Conservation (phyloP, 176 grass and related monocot genomes). For the Tillandsia leiboldiana region DNA sequence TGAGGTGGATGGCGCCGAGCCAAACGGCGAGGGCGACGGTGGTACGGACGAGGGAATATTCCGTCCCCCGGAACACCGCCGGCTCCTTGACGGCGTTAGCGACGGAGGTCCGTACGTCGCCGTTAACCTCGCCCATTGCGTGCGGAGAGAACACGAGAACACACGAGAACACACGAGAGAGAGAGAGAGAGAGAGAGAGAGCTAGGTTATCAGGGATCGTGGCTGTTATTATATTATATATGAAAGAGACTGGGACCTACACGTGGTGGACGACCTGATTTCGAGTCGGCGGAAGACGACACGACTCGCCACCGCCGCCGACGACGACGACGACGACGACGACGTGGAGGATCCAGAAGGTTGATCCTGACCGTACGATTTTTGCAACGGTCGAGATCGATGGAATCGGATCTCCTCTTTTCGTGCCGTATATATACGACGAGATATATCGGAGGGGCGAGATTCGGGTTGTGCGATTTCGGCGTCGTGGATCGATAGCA, state of each 20-base stretch:
- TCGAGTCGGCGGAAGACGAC: not conserved
- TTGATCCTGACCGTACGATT: no score
- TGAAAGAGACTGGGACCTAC: not conserved
- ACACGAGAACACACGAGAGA: not conserved
- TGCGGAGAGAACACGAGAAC: not conserved
- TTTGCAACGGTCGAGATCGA: no score
- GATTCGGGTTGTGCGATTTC: not conserved
- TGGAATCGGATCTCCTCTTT: not conserved
- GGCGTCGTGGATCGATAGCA: no score
- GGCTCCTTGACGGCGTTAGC: conserved; percentile 17
- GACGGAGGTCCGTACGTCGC: conserved; percentile 14
- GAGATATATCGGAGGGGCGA: not conserved
- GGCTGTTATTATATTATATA: no score
- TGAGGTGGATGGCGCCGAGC: conserved; percentile 85
- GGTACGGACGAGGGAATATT: conserved; percentile 48
- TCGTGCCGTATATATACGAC: not conserved
- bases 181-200: not conserved
- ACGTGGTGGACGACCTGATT: not conserved
- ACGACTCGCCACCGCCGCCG: not conserved
- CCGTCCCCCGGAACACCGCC: conserved; percentile 42
- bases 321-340: not conserved
- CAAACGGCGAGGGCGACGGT: conserved; percentile 64
- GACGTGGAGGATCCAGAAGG: not conserved
- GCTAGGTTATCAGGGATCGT: not conserved
- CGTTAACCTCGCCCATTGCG: conserved; percentile 13